Conservation (phyloP, 2,329 filamentous ascomycete genomes). For the Diaporthe longicolla region DNA sequence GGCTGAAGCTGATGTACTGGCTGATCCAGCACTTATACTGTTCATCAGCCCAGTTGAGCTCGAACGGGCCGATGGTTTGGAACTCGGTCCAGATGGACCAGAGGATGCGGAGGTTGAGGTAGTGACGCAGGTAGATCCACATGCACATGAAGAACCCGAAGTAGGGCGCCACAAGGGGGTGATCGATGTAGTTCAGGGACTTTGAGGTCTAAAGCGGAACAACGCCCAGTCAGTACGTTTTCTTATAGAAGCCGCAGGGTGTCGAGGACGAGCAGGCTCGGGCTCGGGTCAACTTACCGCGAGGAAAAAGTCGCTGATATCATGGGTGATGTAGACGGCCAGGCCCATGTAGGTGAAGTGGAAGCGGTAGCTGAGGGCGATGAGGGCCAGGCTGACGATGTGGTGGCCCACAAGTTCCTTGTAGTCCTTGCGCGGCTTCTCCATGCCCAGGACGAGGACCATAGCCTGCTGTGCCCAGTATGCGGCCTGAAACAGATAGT, state of each 20-base stretch:
- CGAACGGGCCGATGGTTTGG: conserved; percentile 79
- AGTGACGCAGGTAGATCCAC: conserved; percentile 94
- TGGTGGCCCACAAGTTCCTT: conserved; percentile 94
- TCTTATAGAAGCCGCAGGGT: background rate
- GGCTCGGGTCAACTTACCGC: conserved; percentile 71
- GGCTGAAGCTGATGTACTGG: conserved; percentile 75
- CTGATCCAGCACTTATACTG: conserved; percentile 83
- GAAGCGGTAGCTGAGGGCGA: conserved; percentile 91
- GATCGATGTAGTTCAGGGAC: conserved; percentile 90
- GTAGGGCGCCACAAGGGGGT: conserved; percentile 83
- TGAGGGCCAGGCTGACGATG: conserved; percentile 87
- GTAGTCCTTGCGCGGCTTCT: conserved; percentile 96
- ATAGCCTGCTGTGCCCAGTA: conserved; percentile 98
- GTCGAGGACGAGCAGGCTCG: background rate
- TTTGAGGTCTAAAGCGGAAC: conserved; percentile 79
- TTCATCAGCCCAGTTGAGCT: conserved; percentile 80
- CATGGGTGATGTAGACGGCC: conserved; percentile 93
- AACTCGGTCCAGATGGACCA: conserved; percentile 83
- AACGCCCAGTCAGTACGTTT: conserved; percentile 36
- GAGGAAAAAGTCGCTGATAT: conserved; percentile 95
- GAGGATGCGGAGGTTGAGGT: conserved; percentile 83
- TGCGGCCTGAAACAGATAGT: conserved; percentile 93
- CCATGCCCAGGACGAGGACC: conserved; percentile 86
- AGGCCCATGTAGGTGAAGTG: conserved; percentile 97
- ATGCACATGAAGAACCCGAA: conserved; percentile 85